phyloP scores from a whole-genome alignment of 2,329 filamentous ascomycete species.

The Talaromyces piceae region DNA sequence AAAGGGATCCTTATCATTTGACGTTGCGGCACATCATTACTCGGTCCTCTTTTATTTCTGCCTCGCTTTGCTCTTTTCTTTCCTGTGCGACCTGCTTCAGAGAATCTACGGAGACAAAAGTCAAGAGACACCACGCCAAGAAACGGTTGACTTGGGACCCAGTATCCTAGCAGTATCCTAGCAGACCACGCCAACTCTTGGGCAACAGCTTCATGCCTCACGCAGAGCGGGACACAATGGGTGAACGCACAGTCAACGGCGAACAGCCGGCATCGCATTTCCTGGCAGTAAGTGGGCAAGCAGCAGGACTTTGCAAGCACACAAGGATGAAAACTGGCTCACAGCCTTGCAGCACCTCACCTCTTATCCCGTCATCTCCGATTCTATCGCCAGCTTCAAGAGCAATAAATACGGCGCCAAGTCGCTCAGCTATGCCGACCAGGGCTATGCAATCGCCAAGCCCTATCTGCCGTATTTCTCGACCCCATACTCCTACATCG shows the following conservation, averaged over 20 bases:
- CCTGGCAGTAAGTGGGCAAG: slow-evolving; percentile 25
- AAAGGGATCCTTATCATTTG: background rate
- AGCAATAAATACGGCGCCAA: slow-evolving; percentile 75
- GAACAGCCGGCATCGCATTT: slow-evolving; percentile 44
- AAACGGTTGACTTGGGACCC: no score
- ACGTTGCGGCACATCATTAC: slow-evolving; percentile 2
- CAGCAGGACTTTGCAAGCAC: slow-evolving; percentile 12
- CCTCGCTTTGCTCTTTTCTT: background rate
- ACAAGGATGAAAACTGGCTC: background rate
- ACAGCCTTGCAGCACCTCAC: slow-evolving; percentile 61
- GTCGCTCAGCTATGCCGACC: slow-evolving; percentile 67
- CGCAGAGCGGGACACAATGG: slow-evolving; percentile 41
- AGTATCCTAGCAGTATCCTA: background rate
- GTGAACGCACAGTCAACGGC: slow-evolving; percentile 44
- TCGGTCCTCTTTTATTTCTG: background rate
- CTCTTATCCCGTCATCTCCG: slow-evolving; percentile 75
- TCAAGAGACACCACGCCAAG: no score
- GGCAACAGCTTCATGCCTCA: slow-evolving; percentile 39
- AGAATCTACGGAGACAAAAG: background rate
- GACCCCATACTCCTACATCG: slow-evolving; percentile 72
- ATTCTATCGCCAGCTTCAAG: slow-evolving; percentile 71
- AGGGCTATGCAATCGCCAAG: slow-evolving; percentile 69
- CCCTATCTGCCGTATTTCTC: slow-evolving; percentile 71
- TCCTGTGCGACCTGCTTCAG: background rate
- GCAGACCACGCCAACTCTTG: background rate